Conservation (phyloP, 2,329 filamentous ascomycete species). For the Aspergillus uvarum region DNA sequence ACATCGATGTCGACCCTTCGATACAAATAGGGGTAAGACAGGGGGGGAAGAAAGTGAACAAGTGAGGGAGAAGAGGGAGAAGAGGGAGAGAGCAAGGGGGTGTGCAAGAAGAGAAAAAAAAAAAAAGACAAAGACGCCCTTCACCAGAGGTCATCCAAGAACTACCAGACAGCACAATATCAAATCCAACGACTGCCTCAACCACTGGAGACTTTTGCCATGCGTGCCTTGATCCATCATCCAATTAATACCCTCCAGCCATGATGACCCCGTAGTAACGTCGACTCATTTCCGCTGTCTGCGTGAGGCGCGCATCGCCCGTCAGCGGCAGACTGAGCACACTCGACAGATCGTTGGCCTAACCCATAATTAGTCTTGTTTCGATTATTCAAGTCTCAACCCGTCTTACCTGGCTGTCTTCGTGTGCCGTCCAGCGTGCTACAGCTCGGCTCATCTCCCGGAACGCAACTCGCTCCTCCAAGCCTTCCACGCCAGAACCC, state of each 20-base stretch:
- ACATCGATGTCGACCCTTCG: slow-evolving; percentile 1
- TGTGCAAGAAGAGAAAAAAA: not conserved
- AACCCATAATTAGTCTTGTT: not conserved
- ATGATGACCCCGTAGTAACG: slow-evolving; percentile 67
- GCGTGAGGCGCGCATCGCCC: slow-evolving; percentile 68
- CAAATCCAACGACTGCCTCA: not conserved
- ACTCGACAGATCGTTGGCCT: slow-evolving; percentile 38
- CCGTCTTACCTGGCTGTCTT: slow-evolving; percentile 57
- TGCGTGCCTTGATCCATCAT: slow-evolving; percentile 1
- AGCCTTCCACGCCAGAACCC: slow-evolving; percentile 53
- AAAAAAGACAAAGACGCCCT: not conserved
- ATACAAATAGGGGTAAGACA: not conserved
- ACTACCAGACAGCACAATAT: not conserved
- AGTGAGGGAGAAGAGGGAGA: not conserved
- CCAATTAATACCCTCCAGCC: slow-evolving; percentile 45
- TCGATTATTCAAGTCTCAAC: not conserved
- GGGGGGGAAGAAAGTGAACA: not conserved
- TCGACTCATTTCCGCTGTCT: slow-evolving; percentile 68
- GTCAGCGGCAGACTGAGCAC: slow-evolving; percentile 56
- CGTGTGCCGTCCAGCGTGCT: slow-evolving; percentile 63
- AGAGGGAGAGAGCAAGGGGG: not conserved
- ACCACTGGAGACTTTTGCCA: not conserved
- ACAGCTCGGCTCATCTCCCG: slow-evolving; percentile 78
- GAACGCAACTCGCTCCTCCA: slow-evolving; percentile 69
- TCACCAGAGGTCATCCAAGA: not conserved